Evolutionary conservation across 768 basidiomycete species (phyloP).

Genomic region (Paxillus involutus): DNA sequence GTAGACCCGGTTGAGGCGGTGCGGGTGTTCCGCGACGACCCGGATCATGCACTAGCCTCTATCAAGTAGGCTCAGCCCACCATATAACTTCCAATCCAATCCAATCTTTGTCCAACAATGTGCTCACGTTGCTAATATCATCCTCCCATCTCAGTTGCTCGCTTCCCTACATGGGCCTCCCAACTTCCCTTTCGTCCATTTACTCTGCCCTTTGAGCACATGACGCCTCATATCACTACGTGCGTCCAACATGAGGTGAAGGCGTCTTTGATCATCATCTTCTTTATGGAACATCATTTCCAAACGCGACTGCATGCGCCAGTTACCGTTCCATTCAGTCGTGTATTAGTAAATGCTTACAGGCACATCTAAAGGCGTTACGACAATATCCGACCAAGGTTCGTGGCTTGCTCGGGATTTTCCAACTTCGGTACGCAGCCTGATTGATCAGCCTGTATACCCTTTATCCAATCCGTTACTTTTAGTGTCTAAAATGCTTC

Average conservation of each 20-base stretch:
- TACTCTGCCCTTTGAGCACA: constrained; percentile 21
- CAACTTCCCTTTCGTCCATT: constrained; percentile 25
- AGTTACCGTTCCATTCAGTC: constrained; percentile 29
- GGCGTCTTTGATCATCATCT: constrained; percentile 25
- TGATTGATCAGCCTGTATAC: neutral
- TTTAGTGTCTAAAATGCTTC: constrained; percentile 18
- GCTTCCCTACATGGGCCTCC: constrained; percentile 18
- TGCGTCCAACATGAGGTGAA: constrained; percentile 34
- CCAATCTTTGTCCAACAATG: too few species aligned
- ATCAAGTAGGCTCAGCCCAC: too few species aligned
- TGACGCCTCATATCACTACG: constrained; percentile 32
- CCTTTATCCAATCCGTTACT: constrained; percentile 24
- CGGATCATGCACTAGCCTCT: constrained; percentile 27
- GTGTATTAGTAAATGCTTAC: constrained; percentile 21
- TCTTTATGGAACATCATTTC: constrained; percentile 21
- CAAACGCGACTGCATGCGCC: constrained; percentile 16
- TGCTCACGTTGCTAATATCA: neutral
- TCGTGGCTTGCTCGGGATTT: constrained; percentile 12
- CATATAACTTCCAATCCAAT: constrained; percentile 1
- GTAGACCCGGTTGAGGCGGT: constrained; percentile 25
- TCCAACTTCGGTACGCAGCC: constrained; percentile 1
- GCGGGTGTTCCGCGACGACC: constrained; percentile 22
- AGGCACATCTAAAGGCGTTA: constrained; percentile 24
- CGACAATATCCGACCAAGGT: constrained; percentile 32
- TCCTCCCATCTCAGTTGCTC: constrained; percentile 23